Conservation (phyloP, 371 early-diverging fungal species). For the Rhizopus arrhizus region DNA sequence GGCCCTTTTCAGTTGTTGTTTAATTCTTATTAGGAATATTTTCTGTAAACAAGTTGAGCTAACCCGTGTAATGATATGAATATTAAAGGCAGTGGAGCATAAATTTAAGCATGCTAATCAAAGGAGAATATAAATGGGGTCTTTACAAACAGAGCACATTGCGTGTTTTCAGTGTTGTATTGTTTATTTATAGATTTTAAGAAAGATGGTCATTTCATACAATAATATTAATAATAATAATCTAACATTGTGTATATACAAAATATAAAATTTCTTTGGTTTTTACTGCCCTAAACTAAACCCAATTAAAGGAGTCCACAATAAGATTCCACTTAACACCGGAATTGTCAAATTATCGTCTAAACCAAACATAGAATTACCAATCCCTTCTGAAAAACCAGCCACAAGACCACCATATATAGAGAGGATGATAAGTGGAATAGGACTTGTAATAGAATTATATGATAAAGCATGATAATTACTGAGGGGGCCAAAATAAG, state of each 20-base stretch:
- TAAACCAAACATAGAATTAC: slow-evolving; percentile 33
- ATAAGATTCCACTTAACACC: slow-evolving; percentile 41
- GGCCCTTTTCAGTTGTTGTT: too few species aligned
- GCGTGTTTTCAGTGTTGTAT: too few species aligned
- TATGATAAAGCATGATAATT: slow-evolving; percentile 24
- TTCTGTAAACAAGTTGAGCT: too few species aligned
- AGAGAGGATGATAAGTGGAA: slow-evolving; percentile 28
- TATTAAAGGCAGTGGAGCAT: too few species aligned
- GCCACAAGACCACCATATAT: slow-evolving; percentile 53
- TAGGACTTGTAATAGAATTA: slow-evolving; percentile 13
- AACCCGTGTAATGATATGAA: too few species aligned
- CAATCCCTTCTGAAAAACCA: slow-evolving; percentile 47
- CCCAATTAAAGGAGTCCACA: slow-evolving; percentile 42
- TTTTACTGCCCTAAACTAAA: slow-evolving; percentile 21
- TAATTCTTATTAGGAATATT: too few species aligned
- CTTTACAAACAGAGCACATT: too few species aligned
- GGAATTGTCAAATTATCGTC: slow-evolving; percentile 58
- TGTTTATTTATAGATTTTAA: too few species aligned
- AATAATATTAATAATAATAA: too few species aligned
- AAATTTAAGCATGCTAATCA: too few species aligned
- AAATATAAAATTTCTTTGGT: not conserved
- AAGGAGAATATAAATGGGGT: too few species aligned
- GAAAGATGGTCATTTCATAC: too few species aligned
- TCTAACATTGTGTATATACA: not conserved
- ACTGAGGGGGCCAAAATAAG: slow-evolving; percentile 38